phyloP scores from a whole-genome alignment of 345 rosid species.

The Corymbia maculata region DNA sequence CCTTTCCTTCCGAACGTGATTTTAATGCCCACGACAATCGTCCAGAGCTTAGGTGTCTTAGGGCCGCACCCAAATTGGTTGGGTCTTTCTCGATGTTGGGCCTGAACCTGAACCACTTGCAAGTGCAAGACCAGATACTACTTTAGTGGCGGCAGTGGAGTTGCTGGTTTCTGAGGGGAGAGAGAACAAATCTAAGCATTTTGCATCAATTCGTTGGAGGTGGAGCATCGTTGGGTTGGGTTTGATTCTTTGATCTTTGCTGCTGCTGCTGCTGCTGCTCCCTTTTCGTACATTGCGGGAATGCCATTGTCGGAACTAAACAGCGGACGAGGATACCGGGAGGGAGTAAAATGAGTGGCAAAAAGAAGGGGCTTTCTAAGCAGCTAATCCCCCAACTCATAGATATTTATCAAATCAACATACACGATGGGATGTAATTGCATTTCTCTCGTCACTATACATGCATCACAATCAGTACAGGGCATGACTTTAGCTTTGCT shows the following conservation, averaged over 20 bases:
- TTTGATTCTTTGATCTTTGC: not conserved
- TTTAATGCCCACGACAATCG: not conserved
- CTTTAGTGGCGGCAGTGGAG: not conserved
- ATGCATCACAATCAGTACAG: not conserved
- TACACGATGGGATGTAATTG: not conserved
- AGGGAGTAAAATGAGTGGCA: not conserved
- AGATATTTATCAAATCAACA: rapidly evolving
- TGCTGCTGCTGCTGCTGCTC: rapidly evolving
- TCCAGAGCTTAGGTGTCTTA: no score
- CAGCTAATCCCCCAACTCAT: not conserved
- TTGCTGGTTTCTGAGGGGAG: not conserved
- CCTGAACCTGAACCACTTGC: not conserved
- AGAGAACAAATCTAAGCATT: not conserved
- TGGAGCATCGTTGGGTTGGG: not conserved
- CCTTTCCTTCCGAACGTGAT: not conserved
- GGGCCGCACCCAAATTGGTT: not conserved
- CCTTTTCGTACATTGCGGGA: no score
- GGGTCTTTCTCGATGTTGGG: not conserved
- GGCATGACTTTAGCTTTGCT: not conserved
- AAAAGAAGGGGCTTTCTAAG: rapidly evolving
- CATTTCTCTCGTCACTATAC: not conserved
- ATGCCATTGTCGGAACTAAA: not conserved
- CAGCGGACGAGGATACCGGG: not conserved
- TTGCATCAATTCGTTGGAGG: not conserved
- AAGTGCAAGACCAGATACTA: not conserved